These are phyloP conservation scores for Eutrema heterophyllum DNA, from an alignment of 345 rosid species.

Conservation along the genomic window DNA sequence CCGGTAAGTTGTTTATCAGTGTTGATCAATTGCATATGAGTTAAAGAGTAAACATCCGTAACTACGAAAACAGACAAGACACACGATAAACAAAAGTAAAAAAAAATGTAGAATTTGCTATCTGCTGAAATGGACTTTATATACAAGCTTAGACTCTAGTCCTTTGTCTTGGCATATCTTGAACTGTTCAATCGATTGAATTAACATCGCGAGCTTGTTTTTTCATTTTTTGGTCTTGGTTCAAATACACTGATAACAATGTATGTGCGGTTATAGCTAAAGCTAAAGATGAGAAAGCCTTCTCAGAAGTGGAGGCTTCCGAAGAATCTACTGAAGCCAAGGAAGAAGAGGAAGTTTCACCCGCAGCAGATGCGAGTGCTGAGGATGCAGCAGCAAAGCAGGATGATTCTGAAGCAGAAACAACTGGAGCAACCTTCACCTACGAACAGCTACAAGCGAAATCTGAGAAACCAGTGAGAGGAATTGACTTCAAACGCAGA, in stretches of 20 bases:
- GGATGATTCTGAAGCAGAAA: conserved; percentile 17
- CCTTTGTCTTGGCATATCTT: background rate
- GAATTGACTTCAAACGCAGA: conserved; percentile 89
- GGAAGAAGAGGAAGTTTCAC: conserved; percentile 45
- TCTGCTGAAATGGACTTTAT: background rate
- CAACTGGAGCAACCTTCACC: conserved; percentile 49
- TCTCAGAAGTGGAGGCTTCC: conserved; percentile 44
- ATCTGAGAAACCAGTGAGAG: conserved; percentile 81
- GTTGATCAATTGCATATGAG: background rate
- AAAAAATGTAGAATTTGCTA: background rate
- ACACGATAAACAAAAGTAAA: background rate
- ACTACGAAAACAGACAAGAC: background rate
- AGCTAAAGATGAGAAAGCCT: conserved; percentile 38
- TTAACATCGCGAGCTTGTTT: background rate
- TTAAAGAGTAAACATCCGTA: background rate
- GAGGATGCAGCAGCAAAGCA: conserved; percentile 35
- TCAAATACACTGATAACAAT: background rate
- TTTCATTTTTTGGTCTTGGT: background rate
- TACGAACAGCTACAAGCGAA: conserved; percentile 81
- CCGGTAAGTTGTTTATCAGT: conserved; percentile 36
- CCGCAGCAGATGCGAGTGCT: conserved; percentile 27
- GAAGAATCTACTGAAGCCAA: conserved; percentile 44
- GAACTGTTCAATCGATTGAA: background rate
- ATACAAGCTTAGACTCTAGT: background rate
- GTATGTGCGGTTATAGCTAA: conserved; percentile 33